A percentile compares a stretch with the other conserved stretches of the same genome.
These are phyloP conservation scores for Fulvia fulva DNA, from an alignment of 2,329 filamentous ascomycete species.

Conservation along the genomic window DNA sequence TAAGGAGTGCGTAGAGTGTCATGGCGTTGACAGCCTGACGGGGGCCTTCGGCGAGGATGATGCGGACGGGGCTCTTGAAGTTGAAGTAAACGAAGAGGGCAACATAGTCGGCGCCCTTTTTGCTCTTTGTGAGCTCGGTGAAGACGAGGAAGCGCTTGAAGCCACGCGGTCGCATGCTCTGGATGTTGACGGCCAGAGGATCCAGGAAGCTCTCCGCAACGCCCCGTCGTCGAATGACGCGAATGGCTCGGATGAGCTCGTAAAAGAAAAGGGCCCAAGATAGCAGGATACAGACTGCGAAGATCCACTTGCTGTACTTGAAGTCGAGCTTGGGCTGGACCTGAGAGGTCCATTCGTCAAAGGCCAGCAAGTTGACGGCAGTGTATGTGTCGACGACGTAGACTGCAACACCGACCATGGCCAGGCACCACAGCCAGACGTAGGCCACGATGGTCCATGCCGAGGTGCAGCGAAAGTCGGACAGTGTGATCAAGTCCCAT, in stretches of 20 bases:
- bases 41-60: conserved; percentile 86
- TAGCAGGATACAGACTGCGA: conserved; percentile 83
- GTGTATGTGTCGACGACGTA: conserved; percentile 92
- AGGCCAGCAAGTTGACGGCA: conserved; percentile 82
- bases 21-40: conserved; percentile 87
- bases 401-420: conserved; percentile 74
- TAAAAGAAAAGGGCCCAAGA: conserved; percentile 79
- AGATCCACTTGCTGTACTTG: conserved; percentile 87
- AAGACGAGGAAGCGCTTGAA: conserved; percentile 92
- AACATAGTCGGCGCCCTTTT: conserved; percentile 84
- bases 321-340: conserved; percentile 76
- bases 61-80: conserved; percentile 78
- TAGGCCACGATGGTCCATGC: conserved; percentile 78
- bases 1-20: conserved; percentile 80
- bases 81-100: conserved; percentile 89
- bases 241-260: conserved; percentile 73
- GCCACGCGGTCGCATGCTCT: conserved; percentile 76
- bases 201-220: conserved; percentile 92
- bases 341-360: conserved; percentile 82
- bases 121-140: conserved; percentile 82
- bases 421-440: conserved; percentile 75
- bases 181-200: conserved; percentile 75
- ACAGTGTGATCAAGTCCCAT: conserved; percentile 80
- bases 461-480: conserved; percentile 79
- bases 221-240: conserved; percentile 78